Evolutionary conservation across 1,284 basidiomycete species (phyloP).

Genomic region (Lentinus polychrous): DNA sequence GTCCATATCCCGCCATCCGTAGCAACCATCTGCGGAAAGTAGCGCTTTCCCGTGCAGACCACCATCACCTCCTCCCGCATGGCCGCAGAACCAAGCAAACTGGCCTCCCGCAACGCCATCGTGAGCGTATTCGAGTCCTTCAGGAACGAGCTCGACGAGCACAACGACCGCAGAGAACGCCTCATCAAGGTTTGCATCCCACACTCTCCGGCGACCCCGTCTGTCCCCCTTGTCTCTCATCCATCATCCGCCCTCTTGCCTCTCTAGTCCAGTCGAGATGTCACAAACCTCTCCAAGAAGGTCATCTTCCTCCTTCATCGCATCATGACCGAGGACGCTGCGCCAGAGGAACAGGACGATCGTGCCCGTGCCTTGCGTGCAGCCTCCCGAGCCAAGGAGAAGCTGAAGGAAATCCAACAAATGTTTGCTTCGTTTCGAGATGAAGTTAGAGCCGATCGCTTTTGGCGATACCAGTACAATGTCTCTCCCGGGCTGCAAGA

Average conservation of each 20-base stretch:
- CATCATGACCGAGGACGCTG: slow-evolving; percentile 45
- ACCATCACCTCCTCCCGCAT: no score
- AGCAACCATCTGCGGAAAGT: slow-evolving; percentile 1
- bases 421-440: slow-evolving; percentile 58
- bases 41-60: no score
- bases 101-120: slow-evolving; percentile 21
- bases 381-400: slow-evolving; percentile 52
- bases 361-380: slow-evolving; percentile 32
- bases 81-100: slow-evolving; percentile 1
- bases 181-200: slow-evolving; percentile 66
- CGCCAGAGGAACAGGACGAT: slow-evolving; percentile 14
- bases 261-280: slow-evolving; percentile 68
- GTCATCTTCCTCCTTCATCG: slow-evolving; percentile 92
- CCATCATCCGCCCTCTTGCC: slow-evolving; percentile 7
- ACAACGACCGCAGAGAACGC: slow-evolving; percentile 71
- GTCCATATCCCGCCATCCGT: neutral
- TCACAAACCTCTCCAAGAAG: slow-evolving; percentile 92
- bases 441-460: slow-evolving; percentile 66
- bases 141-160: slow-evolving; percentile 65
- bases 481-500: slow-evolving; percentile 81
- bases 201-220: slow-evolving; percentile 1
- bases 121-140: slow-evolving; percentile 47
- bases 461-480: slow-evolving; percentile 76
- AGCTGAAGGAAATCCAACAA: slow-evolving; percentile 64
- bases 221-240: slow-evolving; percentile 5